These are phyloP conservation scores for Didymella glomerata DNA, from an alignment of 2,329 filamentous ascomycete species.

Conservation along the genomic window DNA sequence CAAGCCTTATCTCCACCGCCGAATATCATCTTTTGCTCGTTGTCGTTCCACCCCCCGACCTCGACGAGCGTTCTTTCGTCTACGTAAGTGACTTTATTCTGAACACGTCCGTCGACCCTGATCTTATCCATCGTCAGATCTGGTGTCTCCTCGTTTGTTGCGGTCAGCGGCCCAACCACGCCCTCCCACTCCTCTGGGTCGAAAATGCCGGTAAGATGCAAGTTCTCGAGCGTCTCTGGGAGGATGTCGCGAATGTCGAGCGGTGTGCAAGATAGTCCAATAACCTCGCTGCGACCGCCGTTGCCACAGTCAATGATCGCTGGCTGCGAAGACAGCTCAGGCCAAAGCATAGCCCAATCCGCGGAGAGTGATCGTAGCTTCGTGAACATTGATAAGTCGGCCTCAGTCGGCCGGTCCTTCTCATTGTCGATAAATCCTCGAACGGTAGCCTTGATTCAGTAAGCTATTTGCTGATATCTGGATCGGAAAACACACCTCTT, in stretches of 20 bases:
- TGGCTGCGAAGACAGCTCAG: background rate
- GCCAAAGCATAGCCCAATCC: constrained; percentile 6
- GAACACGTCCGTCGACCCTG: background rate
- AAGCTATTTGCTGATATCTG: background rate
- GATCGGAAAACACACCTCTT: background rate
- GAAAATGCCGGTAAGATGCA: background rate
- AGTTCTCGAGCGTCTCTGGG: background rate
- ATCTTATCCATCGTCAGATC: background rate
- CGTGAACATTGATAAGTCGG: background rate
- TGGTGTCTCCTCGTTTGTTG: background rate
- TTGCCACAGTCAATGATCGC: background rate
- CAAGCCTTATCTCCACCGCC: background rate
- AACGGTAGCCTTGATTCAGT: background rate
- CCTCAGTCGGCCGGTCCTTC: background rate
- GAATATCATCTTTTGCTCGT: background rate
- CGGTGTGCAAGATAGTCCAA: background rate
- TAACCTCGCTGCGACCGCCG: background rate
- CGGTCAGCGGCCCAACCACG: background rate
- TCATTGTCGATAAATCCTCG: background rate
- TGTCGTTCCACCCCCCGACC: background rate
- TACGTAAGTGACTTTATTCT: background rate
- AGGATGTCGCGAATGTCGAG: constrained; percentile 5
- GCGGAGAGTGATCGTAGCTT: background rate
- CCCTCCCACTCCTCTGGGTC: constrained; percentile 2
- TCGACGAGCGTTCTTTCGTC: background rate